Evolutionary conservation across 352 stramenopile genomes (phyloP).

Genomic region (Phytopythium boreale): DNA sequence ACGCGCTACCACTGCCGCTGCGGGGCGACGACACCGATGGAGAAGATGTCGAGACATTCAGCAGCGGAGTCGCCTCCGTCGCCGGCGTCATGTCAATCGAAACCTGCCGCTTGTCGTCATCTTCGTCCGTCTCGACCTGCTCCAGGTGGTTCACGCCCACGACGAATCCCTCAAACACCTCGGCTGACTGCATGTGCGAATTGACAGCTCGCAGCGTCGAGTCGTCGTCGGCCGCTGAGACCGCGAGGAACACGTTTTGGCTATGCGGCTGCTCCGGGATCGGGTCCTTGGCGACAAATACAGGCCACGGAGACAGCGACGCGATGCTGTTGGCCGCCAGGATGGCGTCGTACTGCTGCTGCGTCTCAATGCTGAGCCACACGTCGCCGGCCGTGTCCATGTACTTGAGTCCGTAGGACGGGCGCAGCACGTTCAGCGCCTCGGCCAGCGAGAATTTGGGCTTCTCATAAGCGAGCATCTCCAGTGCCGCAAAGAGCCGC

Average conservation of each 20-base stretch:
- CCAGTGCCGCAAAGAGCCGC: conserved; percentile 72
- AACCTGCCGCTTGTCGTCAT: neutral
- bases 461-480: conserved; percentile 83
- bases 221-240: conserved; percentile 75
- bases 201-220: conserved; percentile 68
- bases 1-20: no score
- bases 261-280: conserved; percentile 8
- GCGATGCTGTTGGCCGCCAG: conserved; percentile 54
- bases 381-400: conserved; percentile 53
- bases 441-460: conserved; percentile 83
- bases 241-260: conserved; percentile 68
- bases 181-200: conserved; percentile 34
- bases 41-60: conserved; percentile 27
- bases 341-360: conserved; percentile 60
- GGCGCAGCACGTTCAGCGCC: conserved; percentile 75
- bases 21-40: conserved; percentile 9
- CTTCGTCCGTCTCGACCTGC: conserved; percentile 26
- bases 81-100: conserved; percentile 20
- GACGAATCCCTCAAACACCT: conserved; percentile 82
- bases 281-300: conserved; percentile 74
- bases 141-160: conserved; percentile 77
- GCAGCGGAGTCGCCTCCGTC: conserved; percentile 53
- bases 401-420: conserved; percentile 77
- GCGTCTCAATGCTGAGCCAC: conserved; percentile 81
- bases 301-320: conserved; percentile 64